phyloP scores from a whole-genome alignment of 768 basidiomycete genomes.

The Rhodotorula toruloides region DNA sequence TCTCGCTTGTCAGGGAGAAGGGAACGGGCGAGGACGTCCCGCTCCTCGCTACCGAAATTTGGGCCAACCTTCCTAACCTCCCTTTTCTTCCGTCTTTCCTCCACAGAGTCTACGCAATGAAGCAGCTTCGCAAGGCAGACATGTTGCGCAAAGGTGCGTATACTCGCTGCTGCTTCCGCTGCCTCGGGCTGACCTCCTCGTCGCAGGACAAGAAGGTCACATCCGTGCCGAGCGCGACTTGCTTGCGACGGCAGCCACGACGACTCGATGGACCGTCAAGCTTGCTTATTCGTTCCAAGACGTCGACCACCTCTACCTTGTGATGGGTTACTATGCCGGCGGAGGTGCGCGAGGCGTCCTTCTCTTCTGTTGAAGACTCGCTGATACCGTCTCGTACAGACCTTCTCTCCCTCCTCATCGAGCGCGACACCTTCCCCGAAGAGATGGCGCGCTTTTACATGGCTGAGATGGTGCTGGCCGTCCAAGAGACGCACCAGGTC shows the following conservation, averaged over 20 bases:
- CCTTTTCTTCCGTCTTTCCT: no score
- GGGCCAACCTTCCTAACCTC: no score
- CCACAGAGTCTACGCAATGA: slow-evolving; percentile 76
- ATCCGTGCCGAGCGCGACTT: slow-evolving; percentile 92
- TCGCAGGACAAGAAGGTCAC: slow-evolving; percentile 88
- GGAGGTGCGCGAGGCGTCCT: slow-evolving; percentile 42
- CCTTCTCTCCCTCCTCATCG: slow-evolving; percentile 89
- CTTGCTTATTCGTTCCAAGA: slow-evolving; percentile 82
- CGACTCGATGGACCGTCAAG: slow-evolving; percentile 89
- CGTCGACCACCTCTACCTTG: slow-evolving; percentile 81
- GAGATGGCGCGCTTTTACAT: slow-evolving; percentile 42
- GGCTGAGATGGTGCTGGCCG: slow-evolving; percentile 77
- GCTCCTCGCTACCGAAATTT: not conserved
- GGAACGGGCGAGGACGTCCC: slow-evolving; percentile 56
- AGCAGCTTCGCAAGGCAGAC: slow-evolving; percentile 61
- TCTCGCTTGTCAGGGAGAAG: slow-evolving; percentile 80
- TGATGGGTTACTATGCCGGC: slow-evolving; percentile 45
- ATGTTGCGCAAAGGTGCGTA: slow-evolving; percentile 25
- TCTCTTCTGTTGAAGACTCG: not conserved
- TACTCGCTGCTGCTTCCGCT: not conserved
- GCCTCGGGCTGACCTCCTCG: slow-evolving; percentile 53
- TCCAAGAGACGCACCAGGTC: slow-evolving; percentile 78
- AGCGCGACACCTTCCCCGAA: slow-evolving; percentile 52
- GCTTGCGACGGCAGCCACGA: slow-evolving; percentile 68
- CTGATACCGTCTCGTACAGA: slow-evolving; percentile 55